phyloP scores from a whole-genome alignment of 2,329 filamentous ascomycete genomes.

The Monilinia fructigena region DNA sequence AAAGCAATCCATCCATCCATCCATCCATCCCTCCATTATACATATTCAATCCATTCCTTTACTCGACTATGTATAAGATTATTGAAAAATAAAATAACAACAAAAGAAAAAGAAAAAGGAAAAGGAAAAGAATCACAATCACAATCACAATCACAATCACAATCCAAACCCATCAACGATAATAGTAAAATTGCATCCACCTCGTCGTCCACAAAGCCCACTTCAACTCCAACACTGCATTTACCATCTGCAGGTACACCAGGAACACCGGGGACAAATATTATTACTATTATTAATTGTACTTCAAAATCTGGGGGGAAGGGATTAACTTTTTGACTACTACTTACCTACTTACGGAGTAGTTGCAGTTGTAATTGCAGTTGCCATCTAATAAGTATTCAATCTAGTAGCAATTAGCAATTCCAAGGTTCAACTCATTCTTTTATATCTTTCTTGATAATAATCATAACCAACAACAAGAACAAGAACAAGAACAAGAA shows the following conservation, averaged over 20 bases:
- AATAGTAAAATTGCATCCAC: background rate
- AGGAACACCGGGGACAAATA: background rate
- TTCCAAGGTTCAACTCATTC: background rate
- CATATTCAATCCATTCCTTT: too few species aligned
- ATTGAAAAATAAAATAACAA: background rate
- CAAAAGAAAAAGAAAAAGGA: background rate
- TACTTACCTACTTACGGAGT: too few species aligned
- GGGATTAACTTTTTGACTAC: too few species aligned
- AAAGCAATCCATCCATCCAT: too few species aligned
- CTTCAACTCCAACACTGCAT: background rate
- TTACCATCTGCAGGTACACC: slow-evolving; percentile 10
- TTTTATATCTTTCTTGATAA: background rate
- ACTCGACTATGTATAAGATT: too few species aligned
- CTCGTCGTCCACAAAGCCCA: background rate
- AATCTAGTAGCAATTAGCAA: too few species aligned
- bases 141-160: too few species aligned
- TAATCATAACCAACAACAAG: background rate
- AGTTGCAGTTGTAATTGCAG: too few species aligned
- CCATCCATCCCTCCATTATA: too few species aligned
- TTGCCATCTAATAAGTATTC: too few species aligned
- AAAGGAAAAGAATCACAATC: too few species aligned
- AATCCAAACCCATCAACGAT: background rate
- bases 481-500: too few species aligned
- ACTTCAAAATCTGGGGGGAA: background rate
- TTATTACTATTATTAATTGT: background rate